phyloP scores from a whole-genome alignment of 495 filamentous ascomycete species.

The Xylaria flabelliformis region DNA sequence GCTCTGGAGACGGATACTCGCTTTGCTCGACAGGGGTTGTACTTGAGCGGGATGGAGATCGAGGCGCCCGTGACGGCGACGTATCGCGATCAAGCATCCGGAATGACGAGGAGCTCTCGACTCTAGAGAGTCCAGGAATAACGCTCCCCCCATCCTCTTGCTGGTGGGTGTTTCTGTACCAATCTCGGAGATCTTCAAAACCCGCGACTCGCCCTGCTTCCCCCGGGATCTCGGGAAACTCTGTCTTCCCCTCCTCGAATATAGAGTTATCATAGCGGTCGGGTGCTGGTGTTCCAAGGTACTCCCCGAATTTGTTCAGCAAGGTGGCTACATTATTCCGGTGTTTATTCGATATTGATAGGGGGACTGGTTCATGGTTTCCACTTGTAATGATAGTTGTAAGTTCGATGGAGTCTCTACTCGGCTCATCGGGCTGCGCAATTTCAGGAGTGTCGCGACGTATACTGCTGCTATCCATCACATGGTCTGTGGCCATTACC shows the following conservation, averaged over 20 bases:
- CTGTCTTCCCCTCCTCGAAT: conserved; percentile 51
- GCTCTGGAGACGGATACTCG: neutral
- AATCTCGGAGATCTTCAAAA: conserved; percentile 46
- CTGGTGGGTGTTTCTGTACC: conserved; percentile 44
- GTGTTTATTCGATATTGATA: conserved; percentile 26
- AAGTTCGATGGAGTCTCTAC: neutral
- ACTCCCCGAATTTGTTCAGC: conserved; percentile 43
- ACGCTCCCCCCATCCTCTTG: conserved; percentile 23
- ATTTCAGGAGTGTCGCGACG: neutral
- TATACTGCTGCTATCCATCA: conserved; percentile 9
- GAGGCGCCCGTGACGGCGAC: conserved; percentile 27
- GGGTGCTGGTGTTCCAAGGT: conserved; percentile 49
- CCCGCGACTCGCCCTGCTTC: conserved; percentile 51
- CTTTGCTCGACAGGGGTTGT: conserved; percentile 32
- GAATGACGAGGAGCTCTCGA: conserved; percentile 37
- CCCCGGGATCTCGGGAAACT: conserved; percentile 59
- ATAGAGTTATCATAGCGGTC: conserved; percentile 53
- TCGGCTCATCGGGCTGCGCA: neutral
- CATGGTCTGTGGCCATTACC: conserved; percentile 7
- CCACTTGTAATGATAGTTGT: neutral
- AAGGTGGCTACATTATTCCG: conserved; percentile 50
- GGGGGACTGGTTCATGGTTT: neutral
- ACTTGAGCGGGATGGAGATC: conserved; percentile 26
- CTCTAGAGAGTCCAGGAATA: conserved; percentile 34
- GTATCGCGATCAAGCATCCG: conserved; percentile 20